Percentiles rank a stretch among this genome's conserved stretches.
Evolutionary conservation across 2,329 filamentous ascomycete species (phyloP).

Genomic region (Sphaerulina vaccinii): DNA sequence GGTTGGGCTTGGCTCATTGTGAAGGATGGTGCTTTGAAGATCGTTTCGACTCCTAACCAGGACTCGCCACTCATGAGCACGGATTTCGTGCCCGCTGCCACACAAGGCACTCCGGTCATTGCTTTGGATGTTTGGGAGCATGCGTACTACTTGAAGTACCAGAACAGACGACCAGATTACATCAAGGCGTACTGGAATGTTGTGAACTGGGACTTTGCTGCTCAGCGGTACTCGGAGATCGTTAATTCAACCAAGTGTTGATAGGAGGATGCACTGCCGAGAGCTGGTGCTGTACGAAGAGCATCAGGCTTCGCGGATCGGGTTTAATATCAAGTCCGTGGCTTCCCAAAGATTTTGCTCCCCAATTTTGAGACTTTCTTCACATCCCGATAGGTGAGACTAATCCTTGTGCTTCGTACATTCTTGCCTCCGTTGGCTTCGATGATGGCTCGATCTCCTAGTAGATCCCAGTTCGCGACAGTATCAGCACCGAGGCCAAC

Average conservation of each 20-base stretch:
- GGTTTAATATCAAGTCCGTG: conserved; percentile 1
- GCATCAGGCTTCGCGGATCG: not conserved
- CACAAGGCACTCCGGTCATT: conserved; percentile 57
- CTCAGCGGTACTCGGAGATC: conserved; percentile 24
- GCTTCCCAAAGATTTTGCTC: conserved; percentile 59
- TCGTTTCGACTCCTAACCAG: conserved; percentile 83
- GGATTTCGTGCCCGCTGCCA: conserved; percentile 60
- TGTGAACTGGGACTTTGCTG: conserved; percentile 65
- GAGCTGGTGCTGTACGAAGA: not conserved
- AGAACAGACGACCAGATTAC: conserved; percentile 73
- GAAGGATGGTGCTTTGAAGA: conserved; percentile 60
- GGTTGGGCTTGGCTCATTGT: conserved; percentile 87
- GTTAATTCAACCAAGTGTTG: not conserved
- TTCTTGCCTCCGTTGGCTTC: conserved; percentile 53
- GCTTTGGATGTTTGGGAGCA: conserved; percentile 94
- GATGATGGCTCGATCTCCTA: conserved; percentile 50
- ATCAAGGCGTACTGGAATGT: conserved; percentile 75
- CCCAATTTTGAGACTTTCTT: conserved; percentile 74
- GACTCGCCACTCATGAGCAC: conserved; percentile 52
- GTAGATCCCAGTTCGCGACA: conserved; percentile 67
- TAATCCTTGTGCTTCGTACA: conserved; percentile 61
- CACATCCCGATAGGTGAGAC: conserved; percentile 84
- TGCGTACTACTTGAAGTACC: conserved; percentile 84
- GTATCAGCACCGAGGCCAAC: conserved; percentile 59
- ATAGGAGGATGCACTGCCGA: too few relatives aligned